Percentiles rank a stretch among this genome's conserved stretches.
These are phyloP conservation scores for Ligustrum vulgare DNA, from an alignment of 257 asterid species.

Conservation along the genomic window DNA sequence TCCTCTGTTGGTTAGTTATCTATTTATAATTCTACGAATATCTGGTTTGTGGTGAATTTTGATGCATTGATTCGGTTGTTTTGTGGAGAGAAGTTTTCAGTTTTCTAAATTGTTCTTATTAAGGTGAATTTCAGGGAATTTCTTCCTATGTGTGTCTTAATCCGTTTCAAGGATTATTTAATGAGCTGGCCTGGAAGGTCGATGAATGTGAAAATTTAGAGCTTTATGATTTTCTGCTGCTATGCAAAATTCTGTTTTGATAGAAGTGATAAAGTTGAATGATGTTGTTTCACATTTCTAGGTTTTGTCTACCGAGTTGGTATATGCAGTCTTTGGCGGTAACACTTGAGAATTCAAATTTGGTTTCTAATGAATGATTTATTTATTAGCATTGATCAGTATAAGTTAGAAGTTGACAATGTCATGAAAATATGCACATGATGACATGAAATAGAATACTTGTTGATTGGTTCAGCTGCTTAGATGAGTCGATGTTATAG, in stretches of 20 bases:
- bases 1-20: constrained; percentile 73
- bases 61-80: neutral
- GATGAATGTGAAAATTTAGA: neutral
- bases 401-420: neutral
- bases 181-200: neutral
- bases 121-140: constrained; percentile 3
- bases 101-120: neutral
- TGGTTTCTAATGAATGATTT: neutral
- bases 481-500: neutral
- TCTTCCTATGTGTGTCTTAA: neutral
- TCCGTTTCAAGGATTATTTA: neutral
- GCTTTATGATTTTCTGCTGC: no score
- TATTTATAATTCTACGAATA: neutral
- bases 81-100: neutral
- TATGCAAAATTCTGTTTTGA: neutral
- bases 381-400: neutral
- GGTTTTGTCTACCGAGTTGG: neutral
- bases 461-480: neutral
- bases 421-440: neutral
- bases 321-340: neutral
- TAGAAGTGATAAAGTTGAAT: neutral
- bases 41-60: neutral
- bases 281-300: neutral
- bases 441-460: neutral
- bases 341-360: neutral